Evolutionary conservation across 2,329 filamentous ascomycete species (phyloP).

Genomic region (Colletotrichum abscissum): DNA sequence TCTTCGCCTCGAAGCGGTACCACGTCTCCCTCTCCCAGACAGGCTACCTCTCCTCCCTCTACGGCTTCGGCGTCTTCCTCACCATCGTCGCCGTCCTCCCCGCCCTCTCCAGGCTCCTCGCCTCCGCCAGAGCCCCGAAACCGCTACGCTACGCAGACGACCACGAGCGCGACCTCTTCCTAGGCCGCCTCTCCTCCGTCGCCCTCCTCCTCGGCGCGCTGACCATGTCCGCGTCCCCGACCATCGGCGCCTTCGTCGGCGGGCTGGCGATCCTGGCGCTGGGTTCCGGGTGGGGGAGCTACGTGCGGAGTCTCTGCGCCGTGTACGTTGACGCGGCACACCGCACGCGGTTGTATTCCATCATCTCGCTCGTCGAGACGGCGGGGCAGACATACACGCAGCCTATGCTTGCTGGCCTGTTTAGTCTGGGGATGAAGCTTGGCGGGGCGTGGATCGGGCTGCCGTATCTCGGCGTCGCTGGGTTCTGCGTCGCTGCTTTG

Average conservation of each 20-base stretch:
- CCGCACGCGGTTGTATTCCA: slow-evolving; percentile 43
- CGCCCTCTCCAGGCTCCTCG: slow-evolving; percentile 38
- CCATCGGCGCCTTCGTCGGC: slow-evolving; percentile 40
- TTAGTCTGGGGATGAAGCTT: slow-evolving; percentile 42
- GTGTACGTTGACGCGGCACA: slow-evolving; percentile 42
- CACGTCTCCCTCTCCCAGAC: slow-evolving; percentile 43
- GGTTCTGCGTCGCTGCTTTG: slow-evolving; percentile 9
- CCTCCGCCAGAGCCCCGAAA: slow-evolving; percentile 36
- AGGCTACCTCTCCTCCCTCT: slow-evolving; percentile 44
- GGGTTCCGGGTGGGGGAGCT: slow-evolving; percentile 41
- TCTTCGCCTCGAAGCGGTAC: slow-evolving; percentile 46
- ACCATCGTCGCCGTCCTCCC: slow-evolving; percentile 43
- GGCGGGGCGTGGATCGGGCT: slow-evolving; percentile 43
- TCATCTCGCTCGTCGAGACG: slow-evolving; percentile 40
- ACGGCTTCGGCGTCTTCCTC: slow-evolving; percentile 42
- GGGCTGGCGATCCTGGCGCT: slow-evolving; percentile 45
- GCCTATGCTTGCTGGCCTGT: slow-evolving; percentile 44
- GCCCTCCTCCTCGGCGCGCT: slow-evolving; percentile 39
- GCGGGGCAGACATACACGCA: slow-evolving; percentile 40
- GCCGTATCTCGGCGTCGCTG: slow-evolving; percentile 45
- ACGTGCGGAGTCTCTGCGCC: slow-evolving; percentile 41
- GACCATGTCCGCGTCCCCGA: slow-evolving; percentile 41
- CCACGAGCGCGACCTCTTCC: slow-evolving; percentile 42
- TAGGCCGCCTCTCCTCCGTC: slow-evolving; percentile 41
- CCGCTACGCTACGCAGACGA: slow-evolving; percentile 40